A percentile compares a stretch with the other conserved stretches of the same genome.
Evolutionary conservation across 2,329 filamentous ascomycete species (phyloP).

Genomic region (Trichoderma simmonsii): DNA sequence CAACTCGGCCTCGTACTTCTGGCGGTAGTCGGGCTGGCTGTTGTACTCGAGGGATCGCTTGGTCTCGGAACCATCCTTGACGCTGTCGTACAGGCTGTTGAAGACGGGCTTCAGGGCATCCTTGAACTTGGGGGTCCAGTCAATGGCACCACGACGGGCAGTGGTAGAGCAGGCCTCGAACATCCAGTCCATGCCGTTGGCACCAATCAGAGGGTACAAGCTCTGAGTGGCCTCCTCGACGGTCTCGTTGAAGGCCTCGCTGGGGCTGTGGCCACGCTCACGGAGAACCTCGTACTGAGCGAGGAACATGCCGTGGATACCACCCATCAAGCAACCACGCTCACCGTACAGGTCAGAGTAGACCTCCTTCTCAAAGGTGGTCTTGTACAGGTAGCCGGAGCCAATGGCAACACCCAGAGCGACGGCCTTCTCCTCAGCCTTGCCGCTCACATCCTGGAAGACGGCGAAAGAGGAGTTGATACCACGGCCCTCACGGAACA

Average conservation of each 20-base stretch:
- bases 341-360: constrained; percentile 99
- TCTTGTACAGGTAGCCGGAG: constrained; percentile 99
- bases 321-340: constrained; percentile 99
- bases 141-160: constrained; percentile 94
- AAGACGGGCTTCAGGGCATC: constrained; percentile 97
- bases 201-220: constrained; percentile 95
- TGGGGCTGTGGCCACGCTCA: constrained; percentile 95
- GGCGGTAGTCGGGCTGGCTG: constrained; percentile 89
- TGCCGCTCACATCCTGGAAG: constrained; percentile 96
- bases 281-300: constrained; percentile 99
- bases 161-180: constrained; percentile 99
- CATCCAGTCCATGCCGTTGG: constrained; percentile 99
- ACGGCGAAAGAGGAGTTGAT: constrained; percentile 99
- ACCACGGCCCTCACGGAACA: constrained; percentile 98
- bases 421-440: constrained; percentile 96
- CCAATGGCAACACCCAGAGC: constrained; percentile 96
- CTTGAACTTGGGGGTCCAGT: constrained; percentile 98
- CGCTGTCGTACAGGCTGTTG: constrained; percentile 92
- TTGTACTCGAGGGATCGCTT: constrained; percentile 97
- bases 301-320: constrained; percentile 99
- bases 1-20: constrained; percentile 98
- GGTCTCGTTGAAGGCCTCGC: constrained; percentile 99
- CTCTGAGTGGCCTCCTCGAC: constrained; percentile 99
- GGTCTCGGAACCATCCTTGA: constrained; percentile 89
- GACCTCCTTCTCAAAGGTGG: constrained; percentile 99